phyloP scores from a whole-genome alignment of 148 eudicot species.

The Vaccinium corymbosum region DNA sequence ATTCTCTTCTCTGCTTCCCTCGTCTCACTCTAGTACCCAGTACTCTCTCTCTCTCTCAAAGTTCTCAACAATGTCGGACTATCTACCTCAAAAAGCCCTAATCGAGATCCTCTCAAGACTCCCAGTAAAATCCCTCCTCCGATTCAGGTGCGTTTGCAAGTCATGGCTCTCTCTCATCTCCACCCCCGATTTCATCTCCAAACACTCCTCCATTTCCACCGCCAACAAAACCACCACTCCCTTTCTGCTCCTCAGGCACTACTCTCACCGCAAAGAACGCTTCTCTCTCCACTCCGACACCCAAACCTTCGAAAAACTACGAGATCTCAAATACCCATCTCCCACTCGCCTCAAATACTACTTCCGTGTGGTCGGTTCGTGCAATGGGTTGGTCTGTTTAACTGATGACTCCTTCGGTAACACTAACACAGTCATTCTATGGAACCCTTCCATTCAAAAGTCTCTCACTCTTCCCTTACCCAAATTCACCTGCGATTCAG shows the following conservation, averaged over 20 bases:
- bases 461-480: not conserved
- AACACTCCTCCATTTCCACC: not conserved
- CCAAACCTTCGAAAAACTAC: not conserved
- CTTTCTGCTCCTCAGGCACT: not conserved
- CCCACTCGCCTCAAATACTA: not conserved
- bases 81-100: not conserved
- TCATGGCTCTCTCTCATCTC: not conserved
- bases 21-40: not conserved
- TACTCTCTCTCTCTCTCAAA: not conserved
- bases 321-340: not conserved
- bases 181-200: not conserved
- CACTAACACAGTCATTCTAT: not conserved
- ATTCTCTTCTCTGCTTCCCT: no score
- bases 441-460: constrained; percentile 7
- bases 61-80: not conserved
- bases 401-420: not conserved
- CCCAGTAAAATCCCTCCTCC: not conserved
- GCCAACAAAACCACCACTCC: not conserved
- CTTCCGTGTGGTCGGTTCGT: not conserved
- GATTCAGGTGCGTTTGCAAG: not conserved
- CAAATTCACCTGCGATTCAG: not conserved
- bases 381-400: not conserved
- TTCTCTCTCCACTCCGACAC: not conserved
- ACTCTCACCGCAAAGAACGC: constrained; percentile 4
- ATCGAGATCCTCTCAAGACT: not conserved